A percentile compares a stretch with the other conserved stretches of the same genome.
Evolutionary conservation across 441 rosid genomes (phyloP).

Genomic region (Raphanus hybrid): DNA sequence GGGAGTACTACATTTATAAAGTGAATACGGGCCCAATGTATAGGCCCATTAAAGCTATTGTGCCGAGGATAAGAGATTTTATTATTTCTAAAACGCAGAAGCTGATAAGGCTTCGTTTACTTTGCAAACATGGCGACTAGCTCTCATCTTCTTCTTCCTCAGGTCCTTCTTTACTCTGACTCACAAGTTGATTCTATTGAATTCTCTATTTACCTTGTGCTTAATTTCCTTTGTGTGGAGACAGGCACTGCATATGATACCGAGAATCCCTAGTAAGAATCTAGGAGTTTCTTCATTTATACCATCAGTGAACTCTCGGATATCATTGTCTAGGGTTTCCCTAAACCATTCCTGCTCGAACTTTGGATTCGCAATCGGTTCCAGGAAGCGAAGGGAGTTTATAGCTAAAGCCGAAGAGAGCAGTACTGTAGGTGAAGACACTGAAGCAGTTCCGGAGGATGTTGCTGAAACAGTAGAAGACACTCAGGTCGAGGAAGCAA

Average conservation of each 20-base stretch:
- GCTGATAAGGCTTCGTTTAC: constrained; percentile 33
- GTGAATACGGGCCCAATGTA: not conserved
- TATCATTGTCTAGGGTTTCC: constrained; percentile 43
- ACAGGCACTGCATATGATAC: constrained; percentile 58
- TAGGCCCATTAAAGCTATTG: not conserved
- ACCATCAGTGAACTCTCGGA: constrained; percentile 20
- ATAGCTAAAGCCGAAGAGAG: constrained; percentile 63
- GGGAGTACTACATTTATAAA: not conserved
- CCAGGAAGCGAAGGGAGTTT: constrained; percentile 49
- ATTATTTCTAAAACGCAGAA: constrained; percentile 6
- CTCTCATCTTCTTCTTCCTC: constrained; percentile 68
- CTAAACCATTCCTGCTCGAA: constrained; percentile 38
- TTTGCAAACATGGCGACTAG: constrained; percentile 50
- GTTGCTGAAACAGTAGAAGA: constrained; percentile 43
- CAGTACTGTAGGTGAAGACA: constrained; percentile 46
- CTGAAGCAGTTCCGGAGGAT: constrained; percentile 26
- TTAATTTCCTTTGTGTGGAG: not conserved
- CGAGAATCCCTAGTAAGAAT: constrained; percentile 50
- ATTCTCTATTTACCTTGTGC: not conserved
- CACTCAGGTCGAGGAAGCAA: constrained; percentile 45
- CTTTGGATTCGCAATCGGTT: constrained; percentile 36
- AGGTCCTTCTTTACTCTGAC: constrained; percentile 44
- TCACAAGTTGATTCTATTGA: not conserved
- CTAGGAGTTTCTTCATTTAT: constrained; percentile 50
- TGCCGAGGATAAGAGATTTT: constrained; percentile 20